Conservation (phyloP, 1,139 yeast genomes). For the Komagataea norvegica region DNA sequence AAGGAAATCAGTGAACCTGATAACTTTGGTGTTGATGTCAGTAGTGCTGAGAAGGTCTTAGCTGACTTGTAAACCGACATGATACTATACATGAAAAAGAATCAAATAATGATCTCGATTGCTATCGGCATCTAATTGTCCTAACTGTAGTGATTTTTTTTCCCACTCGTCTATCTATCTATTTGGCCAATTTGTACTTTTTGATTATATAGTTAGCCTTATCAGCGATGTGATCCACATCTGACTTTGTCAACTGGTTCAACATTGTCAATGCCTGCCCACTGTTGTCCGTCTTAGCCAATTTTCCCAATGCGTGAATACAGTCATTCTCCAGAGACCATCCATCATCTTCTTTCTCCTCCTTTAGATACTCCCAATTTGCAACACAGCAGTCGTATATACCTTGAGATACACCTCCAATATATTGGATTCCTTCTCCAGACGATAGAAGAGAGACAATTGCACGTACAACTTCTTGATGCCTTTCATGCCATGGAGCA, state of each 20-base stretch:
- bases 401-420: neutral
- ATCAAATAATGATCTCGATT: too few species aligned
- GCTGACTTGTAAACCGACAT: constrained; percentile 18
- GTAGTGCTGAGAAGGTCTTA: constrained; percentile 29
- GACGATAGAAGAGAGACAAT: neutral
- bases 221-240: neutral
- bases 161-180: neutral
- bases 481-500: constrained; percentile 1
- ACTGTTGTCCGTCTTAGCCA: neutral
- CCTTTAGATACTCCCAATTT: neutral
- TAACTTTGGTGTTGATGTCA: constrained; percentile 59
- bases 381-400: neutral
- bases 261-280: neutral
- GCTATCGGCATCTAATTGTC: too few species aligned
- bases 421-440: neutral
- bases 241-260: neutral
- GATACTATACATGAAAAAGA: too few species aligned
- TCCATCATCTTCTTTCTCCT: constrained; percentile 1
- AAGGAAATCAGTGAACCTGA: constrained; percentile 77
- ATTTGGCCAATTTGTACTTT: neutral
- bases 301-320: constrained; percentile 1
- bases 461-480: constrained; percentile 1
- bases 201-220: neutral
- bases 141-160: too few species aligned
- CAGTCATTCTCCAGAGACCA: constrained; percentile 5